Evolutionary conservation across 352 stramenopile genomes (phyloP).

Genomic region (Phytophthora foliorum): DNA sequence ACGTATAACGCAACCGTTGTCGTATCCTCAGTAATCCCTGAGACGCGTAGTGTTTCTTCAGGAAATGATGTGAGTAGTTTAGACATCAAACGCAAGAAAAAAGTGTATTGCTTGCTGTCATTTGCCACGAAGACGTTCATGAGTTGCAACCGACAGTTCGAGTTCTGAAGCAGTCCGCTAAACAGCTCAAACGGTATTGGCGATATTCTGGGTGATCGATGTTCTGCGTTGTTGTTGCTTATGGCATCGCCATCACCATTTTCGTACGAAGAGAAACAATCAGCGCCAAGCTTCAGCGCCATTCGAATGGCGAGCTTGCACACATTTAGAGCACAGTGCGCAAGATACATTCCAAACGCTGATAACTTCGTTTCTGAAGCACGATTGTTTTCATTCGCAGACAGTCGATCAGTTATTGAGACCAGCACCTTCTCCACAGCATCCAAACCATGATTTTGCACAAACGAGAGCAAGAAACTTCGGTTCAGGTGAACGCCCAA

Average conservation of each 20-base stretch:
- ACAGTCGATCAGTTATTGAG: slow-evolving; percentile 36
- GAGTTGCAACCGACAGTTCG: slow-evolving; percentile 62
- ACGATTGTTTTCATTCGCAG: slow-evolving; percentile 8
- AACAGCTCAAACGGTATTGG: slow-evolving; percentile 67
- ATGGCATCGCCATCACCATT: slow-evolving; percentile 31
- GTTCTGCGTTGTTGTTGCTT: slow-evolving; percentile 28
- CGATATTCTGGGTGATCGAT: slow-evolving; percentile 37
- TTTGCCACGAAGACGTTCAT: slow-evolving; percentile 68
- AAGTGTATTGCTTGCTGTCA: slow-evolving; percentile 68
- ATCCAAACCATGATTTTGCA: slow-evolving; percentile 43
- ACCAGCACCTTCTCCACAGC: slow-evolving; percentile 45
- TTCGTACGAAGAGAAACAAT: slow-evolving; percentile 61
- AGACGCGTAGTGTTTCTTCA: slow-evolving; percentile 41
- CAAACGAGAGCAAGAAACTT: slow-evolving; percentile 49
- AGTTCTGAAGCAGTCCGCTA: slow-evolving; percentile 50
- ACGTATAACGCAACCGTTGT: slow-evolving; percentile 49
- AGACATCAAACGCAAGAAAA: slow-evolving; percentile 75
- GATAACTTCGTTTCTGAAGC: slow-evolving; percentile 25
- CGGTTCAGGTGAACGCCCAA: slow-evolving; percentile 63
- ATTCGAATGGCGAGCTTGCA: slow-evolving; percentile 66
- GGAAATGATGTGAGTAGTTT: slow-evolving; percentile 70
- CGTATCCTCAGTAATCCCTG: slow-evolving; percentile 14
- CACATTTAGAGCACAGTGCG: slow-evolving; percentile 71
- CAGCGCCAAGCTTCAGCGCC: slow-evolving; percentile 70
- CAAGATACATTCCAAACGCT: slow-evolving; percentile 55